Conservation (phyloP, 495 filamentous ascomycete genomes). For the Penicillium dipodomyicola region DNA sequence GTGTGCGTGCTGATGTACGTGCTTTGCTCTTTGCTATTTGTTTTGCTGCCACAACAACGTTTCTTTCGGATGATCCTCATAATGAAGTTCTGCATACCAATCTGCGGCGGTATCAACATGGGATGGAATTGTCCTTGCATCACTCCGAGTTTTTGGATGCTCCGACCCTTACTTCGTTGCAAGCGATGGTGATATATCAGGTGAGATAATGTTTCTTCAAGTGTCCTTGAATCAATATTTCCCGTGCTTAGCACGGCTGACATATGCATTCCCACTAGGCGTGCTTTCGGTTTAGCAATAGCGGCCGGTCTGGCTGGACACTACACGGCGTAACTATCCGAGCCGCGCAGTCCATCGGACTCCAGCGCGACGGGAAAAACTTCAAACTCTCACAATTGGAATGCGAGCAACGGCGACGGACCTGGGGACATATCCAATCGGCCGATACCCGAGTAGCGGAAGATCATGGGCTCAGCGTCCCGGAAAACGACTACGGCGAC, state of each 20-base stretch:
- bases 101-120: slow-evolving; percentile 33
- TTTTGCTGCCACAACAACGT: slow-evolving; percentile 38
- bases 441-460: slow-evolving; percentile 36
- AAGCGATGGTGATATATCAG: slow-evolving; percentile 37
- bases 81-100: slow-evolving; percentile 27
- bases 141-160: slow-evolving; percentile 32
- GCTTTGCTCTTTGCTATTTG: slow-evolving; percentile 48
- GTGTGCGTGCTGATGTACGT: slow-evolving; percentile 32
- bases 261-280: slow-evolving; percentile 26
- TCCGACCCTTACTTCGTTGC: slow-evolving; percentile 34
- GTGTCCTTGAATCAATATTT: too few species aligned
- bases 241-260: background rate
- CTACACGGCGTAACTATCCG: slow-evolving; percentile 47
- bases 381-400: slow-evolving; percentile 40
- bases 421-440: slow-evolving; percentile 43
- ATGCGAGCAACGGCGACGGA: slow-evolving; percentile 42
- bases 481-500: slow-evolving; percentile 26
- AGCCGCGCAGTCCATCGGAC: slow-evolving; percentile 49
- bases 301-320: slow-evolving; percentile 44
- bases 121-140: slow-evolving; percentile 31
- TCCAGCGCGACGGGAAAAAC: slow-evolving; percentile 45
- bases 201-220: slow-evolving; percentile 14
- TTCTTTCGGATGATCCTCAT: slow-evolving; percentile 29
- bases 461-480: slow-evolving; percentile 37
- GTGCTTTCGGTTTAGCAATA: slow-evolving; percentile 42